These are phyloP conservation scores for Aspergillus awamori DNA, from an alignment of 2,329 filamentous ascomycete genomes.

Conservation along the genomic window DNA sequence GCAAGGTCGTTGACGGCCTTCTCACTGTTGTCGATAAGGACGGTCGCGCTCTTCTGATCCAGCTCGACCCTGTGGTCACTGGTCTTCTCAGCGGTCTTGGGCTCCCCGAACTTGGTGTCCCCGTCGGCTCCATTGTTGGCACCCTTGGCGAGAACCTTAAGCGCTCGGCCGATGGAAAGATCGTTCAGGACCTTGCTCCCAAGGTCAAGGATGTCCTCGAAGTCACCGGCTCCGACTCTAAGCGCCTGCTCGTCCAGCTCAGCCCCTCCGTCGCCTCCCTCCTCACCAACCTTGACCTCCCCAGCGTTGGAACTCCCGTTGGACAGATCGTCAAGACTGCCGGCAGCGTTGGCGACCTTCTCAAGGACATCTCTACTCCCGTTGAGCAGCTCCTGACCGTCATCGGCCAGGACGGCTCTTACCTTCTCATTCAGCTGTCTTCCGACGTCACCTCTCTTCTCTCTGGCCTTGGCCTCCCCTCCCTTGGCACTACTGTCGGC, in stretches of 20 bases:
- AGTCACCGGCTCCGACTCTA: slow-evolving; percentile 32
- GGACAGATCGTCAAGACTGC: slow-evolving; percentile 33
- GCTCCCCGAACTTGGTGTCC: slow-evolving; percentile 32
- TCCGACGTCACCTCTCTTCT: slow-evolving; percentile 26
- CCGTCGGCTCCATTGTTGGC: slow-evolving; percentile 32
- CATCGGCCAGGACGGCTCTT: slow-evolving; percentile 21
- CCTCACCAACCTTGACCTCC: slow-evolving; percentile 33
- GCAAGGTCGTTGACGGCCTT: slow-evolving; percentile 27
- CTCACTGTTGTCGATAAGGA: slow-evolving; percentile 37
- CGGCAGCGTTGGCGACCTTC: slow-evolving; percentile 30
- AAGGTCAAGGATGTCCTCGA: slow-evolving; percentile 31
- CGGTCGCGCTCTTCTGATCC: slow-evolving; percentile 33
- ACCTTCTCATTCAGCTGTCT: slow-evolving; percentile 28
- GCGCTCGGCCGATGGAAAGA: slow-evolving; percentile 29
- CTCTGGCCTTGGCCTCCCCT: slow-evolving; percentile 29
- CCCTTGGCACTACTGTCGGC: slow-evolving; percentile 33
- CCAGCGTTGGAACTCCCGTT: slow-evolving; percentile 29
- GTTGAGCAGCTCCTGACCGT: slow-evolving; percentile 27
- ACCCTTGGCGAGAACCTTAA: slow-evolving; percentile 34
- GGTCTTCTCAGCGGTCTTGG: slow-evolving; percentile 33
- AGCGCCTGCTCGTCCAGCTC: slow-evolving; percentile 37
- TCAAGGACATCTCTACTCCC: slow-evolving; percentile 25
- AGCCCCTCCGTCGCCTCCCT: slow-evolving; percentile 33
- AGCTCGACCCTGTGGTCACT: slow-evolving; percentile 32
- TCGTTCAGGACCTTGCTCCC: slow-evolving; percentile 31